phyloP scores from a whole-genome alignment of 805 yeast genomes.

The Zygosaccharomyces bailii region DNA sequence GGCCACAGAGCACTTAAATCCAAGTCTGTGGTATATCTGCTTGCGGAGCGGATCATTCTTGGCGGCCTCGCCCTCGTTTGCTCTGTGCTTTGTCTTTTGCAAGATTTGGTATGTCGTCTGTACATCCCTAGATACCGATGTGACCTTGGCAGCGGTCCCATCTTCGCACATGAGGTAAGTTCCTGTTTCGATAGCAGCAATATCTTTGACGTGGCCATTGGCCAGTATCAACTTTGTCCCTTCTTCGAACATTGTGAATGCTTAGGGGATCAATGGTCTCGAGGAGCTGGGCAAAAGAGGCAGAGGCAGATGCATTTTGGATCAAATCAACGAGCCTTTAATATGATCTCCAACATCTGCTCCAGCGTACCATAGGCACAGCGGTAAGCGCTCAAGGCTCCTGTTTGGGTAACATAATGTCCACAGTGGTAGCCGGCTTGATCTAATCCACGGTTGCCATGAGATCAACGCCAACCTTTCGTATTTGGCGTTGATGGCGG shows the following conservation, averaged over 20 bases:
- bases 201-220: conserved; percentile 37
- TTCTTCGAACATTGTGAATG: conserved; percentile 31
- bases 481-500: conserved; percentile 9
- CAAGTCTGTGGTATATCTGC: conserved; percentile 22
- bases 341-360: conserved; percentile 1
- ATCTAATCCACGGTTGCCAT: neutral
- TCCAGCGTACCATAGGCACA: neutral
- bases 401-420: conserved; percentile 9
- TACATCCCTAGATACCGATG: conserved; percentile 42
- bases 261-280: neutral
- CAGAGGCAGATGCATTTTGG: neutral
- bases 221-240: conserved; percentile 44
- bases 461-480: neutral
- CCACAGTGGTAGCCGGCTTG: neutral
- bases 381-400: neutral
- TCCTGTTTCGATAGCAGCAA: conserved; percentile 39
- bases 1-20: conserved; percentile 24
- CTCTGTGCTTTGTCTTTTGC: conserved; percentile 32
- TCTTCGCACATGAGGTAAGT: conserved; percentile 44
- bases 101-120: conserved; percentile 42
- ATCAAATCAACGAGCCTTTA: conserved; percentile 1
- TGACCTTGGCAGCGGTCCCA: conserved; percentile 41
- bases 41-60: conserved; percentile 18
- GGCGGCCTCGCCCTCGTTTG: conserved; percentile 23
- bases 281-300: neutral